phyloP scores from a whole-genome alignment of 2,329 filamentous ascomycete species.

The Aspergillus hiratsukae region DNA sequence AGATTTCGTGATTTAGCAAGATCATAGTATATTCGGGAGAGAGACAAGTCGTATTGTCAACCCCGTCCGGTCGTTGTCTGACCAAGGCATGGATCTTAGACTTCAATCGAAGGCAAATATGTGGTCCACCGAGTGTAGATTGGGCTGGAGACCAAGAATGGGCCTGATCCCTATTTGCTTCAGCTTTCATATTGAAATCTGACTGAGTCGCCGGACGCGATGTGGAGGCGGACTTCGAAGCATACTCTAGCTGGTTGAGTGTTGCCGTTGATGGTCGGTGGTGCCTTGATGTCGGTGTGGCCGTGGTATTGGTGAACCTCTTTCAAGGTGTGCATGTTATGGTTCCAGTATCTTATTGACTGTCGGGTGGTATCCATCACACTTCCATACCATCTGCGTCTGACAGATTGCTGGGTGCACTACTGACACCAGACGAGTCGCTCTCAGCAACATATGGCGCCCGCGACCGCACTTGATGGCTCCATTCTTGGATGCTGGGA shows the following conservation, averaged over 20 bases:
- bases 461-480: conserved; percentile 31
- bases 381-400: conserved; percentile 35
- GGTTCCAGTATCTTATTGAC: background rate
- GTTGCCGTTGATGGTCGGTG: background rate
- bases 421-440: conserved; percentile 37
- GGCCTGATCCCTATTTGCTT: background rate
- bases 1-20: background rate
- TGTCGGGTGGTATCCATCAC: conserved; percentile 14
- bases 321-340: background rate
- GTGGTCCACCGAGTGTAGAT: background rate
- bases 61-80: background rate
- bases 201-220: background rate
- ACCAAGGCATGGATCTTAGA: background rate
- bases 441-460: conserved; percentile 25
- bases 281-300: background rate
- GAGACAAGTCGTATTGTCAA: background rate
- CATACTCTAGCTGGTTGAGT: background rate
- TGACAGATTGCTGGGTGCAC: conserved; percentile 37
- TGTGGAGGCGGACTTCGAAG: background rate
- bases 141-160: background rate
- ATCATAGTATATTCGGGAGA: background rate
- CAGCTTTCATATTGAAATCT: background rate
- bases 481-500: conserved; percentile 65
- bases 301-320: background rate
- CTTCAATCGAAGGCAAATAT: background rate